Evolutionary conservation across 164 flowering plant genomes (phyloP), one percentile per base, ranked within the genome.

Genomic region (Berberis vulgaris): DNA sequence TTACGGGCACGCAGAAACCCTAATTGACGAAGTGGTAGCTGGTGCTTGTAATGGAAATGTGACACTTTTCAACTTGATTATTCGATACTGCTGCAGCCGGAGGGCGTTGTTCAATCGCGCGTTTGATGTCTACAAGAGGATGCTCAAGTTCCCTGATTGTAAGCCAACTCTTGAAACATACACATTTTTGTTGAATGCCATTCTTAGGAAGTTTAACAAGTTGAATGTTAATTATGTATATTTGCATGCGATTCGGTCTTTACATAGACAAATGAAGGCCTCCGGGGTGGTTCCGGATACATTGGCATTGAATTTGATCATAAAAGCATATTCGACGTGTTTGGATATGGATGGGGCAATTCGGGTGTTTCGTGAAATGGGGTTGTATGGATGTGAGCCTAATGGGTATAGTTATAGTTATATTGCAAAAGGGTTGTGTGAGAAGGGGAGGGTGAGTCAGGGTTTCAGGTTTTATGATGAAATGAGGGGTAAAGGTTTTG

Each of bases 211-310:
- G 62, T 92, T 89, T 69, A 82, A 77, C 64, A 83, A 79, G 61
- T 58, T 80, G 67, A 77, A 79, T 69, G 84, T 86, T 1, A 71
- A 77, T 66, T 88, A 80, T 61, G 82, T 85, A 38, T 89, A 89
- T 69, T 66, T 92, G 67, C 91, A 76, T 52, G 71, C 88, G 2
- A 92, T 93, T 0, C 69, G 82, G 60, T 90, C 90, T 1, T 62
- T 93, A 54, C 64, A 76, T 49, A 85, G 78, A 75, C 97, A 90
- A 67, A 93, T 93, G 98, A 93, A 90, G 74, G 74, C 79, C 0
- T 62, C 72, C 0, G 98, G 97, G 3, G 83, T 93, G 4, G 76
- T 85, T 2, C 97, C 96, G 0, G 92, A 90, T 65, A 78, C 82
- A 0, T 78, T 76, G 40, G 83, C 78, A 47, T 60, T 88, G 82